These are phyloP conservation scores for Obba rivulosa DNA, from an alignment of 768 basidiomycete genomes.

Conservation along the genomic window DNA sequence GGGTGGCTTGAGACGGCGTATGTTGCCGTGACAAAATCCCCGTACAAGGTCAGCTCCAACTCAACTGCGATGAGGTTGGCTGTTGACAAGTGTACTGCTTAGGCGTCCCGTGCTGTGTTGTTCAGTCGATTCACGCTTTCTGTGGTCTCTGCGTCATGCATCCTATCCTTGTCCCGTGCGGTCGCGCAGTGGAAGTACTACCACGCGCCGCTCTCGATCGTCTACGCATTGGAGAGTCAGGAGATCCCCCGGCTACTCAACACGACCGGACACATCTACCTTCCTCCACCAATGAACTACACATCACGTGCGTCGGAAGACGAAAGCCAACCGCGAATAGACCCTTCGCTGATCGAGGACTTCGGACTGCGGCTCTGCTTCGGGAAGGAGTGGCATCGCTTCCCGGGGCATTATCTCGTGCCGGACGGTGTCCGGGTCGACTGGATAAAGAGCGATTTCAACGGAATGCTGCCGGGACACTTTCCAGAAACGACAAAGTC, in stretches of 20 bases:
- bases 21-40: slow-evolving; percentile 72
- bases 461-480: slow-evolving; percentile 82
- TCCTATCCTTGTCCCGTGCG: slow-evolving; percentile 77
- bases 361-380: slow-evolving; percentile 78
- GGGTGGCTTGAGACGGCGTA: slow-evolving; percentile 83
- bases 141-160: slow-evolving; percentile 55
- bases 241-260: slow-evolving; percentile 85
- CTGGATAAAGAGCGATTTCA: slow-evolving; percentile 90
- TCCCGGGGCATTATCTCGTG: slow-evolving; percentile 85
- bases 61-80: slow-evolving; percentile 2
- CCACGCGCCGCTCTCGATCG: slow-evolving; percentile 76
- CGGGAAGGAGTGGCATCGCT: slow-evolving; percentile 95
- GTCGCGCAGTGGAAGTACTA: slow-evolving; percentile 86
- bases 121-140: slow-evolving; percentile 75
- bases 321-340: slow-evolving; percentile 44
- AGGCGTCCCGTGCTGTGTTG: slow-evolving; percentile 74
- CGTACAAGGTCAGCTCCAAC: slow-evolving; percentile 62
- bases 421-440: slow-evolving; percentile 78
- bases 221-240: slow-evolving; percentile 61
- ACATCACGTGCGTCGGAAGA: slow-evolving; percentile 29
- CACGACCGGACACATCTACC: slow-evolving; percentile 55
- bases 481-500: slow-evolving; percentile 43
- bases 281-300: slow-evolving; percentile 38
- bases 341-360: slow-evolving; percentile 60
- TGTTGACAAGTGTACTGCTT: slow-evolving; percentile 7